phyloP scores from a whole-genome alignment of 2,329 filamentous ascomycete species.

The Nemania serpens region DNA sequence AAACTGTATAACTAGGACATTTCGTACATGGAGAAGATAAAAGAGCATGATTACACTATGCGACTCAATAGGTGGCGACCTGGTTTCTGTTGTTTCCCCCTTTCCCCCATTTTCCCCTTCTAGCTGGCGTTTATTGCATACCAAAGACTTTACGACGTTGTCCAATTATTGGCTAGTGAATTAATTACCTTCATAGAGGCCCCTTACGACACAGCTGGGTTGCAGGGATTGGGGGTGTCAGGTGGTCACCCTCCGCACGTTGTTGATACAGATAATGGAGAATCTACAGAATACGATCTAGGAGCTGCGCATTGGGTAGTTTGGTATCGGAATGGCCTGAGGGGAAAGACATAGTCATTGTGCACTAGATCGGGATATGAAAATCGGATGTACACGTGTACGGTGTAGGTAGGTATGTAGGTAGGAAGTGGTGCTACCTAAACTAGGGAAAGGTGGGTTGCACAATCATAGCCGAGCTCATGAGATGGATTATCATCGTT shows the following conservation, averaged over 20 bases:
- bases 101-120: no score
- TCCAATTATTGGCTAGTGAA: constrained; percentile 14
- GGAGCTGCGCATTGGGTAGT: constrained; percentile 4
- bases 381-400: neutral
- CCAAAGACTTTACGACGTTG: constrained; percentile 5
- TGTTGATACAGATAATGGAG: neutral
- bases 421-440: no score
- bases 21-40: no score
- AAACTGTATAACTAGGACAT: no score
- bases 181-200: constrained; percentile 1
- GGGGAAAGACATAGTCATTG: neutral
- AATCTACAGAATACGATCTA: neutral
- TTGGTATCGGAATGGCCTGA: constrained; percentile 12
- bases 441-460: neutral
- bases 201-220: neutral
- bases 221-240: constrained; percentile 2
- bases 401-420: no score
- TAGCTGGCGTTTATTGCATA: no score
- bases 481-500: neutral
- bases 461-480: constrained; percentile 5
- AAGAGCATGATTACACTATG: neutral
- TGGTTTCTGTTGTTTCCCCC: neutral
- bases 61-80: neutral
- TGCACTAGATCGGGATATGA: neutral
- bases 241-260: neutral